These are phyloP conservation scores for Fomitopsis palustris DNA, from an alignment of 1,284 basidiomycete species.

Conservation along the genomic window DNA sequence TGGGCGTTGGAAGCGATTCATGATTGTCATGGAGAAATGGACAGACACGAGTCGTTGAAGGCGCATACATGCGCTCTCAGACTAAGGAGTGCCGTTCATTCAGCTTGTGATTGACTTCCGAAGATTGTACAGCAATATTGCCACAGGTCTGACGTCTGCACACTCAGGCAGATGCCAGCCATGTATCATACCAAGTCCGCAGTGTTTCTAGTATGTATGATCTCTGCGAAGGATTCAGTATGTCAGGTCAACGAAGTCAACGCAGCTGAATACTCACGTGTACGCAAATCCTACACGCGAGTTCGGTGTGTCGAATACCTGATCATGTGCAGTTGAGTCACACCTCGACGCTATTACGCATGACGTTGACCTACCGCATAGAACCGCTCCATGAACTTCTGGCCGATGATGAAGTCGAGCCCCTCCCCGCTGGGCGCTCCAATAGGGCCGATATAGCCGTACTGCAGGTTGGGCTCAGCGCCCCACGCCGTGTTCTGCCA, in stretches of 20 bases:
- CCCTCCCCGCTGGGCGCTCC: conserved; percentile 22
- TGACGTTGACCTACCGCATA: conserved; percentile 1
- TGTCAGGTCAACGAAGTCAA: neutral
- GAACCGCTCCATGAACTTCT: conserved; percentile 9
- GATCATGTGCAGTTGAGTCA: neutral
- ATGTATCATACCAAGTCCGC: neutral
- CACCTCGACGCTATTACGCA: neutral
- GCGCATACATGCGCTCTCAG: conserved; percentile 26
- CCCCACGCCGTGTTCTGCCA: conserved; percentile 36
- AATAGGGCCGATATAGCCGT: conserved; percentile 36
- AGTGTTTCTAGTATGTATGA: neutral
- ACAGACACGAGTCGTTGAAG: conserved; percentile 11
- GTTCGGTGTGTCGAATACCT: conserved; percentile 6
- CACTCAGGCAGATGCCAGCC: too few species aligned
- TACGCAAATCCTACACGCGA: conserved; percentile 3
- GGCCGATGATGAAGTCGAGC: conserved; percentile 27
- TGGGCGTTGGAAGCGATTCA: conserved; percentile 36
- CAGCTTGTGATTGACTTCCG: too few species aligned
- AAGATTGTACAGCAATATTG: too few species aligned
- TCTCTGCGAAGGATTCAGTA: neutral
- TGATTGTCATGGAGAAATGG: conserved; percentile 30
- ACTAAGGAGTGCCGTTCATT: too few species aligned
- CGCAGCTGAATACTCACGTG: neutral
- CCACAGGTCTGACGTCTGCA: too few species aligned
- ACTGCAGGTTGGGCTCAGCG: conserved; percentile 35